Base-by-base conservation (phyloP, 2,329 filamentous ascomycete species). In the Gremmenia infestans region DNA sequence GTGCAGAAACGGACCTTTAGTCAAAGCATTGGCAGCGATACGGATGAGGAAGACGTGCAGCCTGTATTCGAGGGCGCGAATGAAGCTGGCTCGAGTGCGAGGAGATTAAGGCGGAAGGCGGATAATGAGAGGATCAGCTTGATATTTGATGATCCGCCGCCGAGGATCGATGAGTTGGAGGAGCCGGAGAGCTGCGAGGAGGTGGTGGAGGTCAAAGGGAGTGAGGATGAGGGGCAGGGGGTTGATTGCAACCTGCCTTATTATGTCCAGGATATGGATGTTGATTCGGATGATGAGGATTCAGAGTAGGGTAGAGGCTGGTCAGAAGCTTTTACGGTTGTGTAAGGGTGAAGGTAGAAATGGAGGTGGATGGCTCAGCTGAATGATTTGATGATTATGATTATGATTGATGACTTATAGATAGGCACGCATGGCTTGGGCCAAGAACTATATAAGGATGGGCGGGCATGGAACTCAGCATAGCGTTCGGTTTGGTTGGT, bases 61-160 rank as follows among this genome's bases (percentile, higher is more conserved):
- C 64, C 66, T 8, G 59, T 63, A 15, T 62, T 65, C 36, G 62
- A 67, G 15, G 63, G 61, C n/a, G 61, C 63, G 3, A 68, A 65
- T 52, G 67, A 70, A 35, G 66, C 61, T 12, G 66, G 68, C 15
- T 62, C 61, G 14, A 69, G 65, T 59, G 67, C 66, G n/a, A 60
- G 69, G 36, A 63, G 69, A 55, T 53, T 71, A 35, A 53, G 69
- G 43, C 60, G 69, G 45, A 70, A 69, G 50, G 60, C 55, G 8
- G 66, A 61, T 2, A 51, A 50, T 14, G 65, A 70, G 36, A 50
- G 68, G 42, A 54, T 56, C 19, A 70, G 68, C 54, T 53, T 71
- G 12, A 63, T 68, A 12, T 70, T 70, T 55, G 69, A 71, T 47
- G 69, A 70, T 54, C 68, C 67, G 2, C 68, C 69, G 1, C 62